Base-by-base conservation (phyloP, 2,329 filamentous ascomycete genomes). In the Phoma sp. region DNA sequence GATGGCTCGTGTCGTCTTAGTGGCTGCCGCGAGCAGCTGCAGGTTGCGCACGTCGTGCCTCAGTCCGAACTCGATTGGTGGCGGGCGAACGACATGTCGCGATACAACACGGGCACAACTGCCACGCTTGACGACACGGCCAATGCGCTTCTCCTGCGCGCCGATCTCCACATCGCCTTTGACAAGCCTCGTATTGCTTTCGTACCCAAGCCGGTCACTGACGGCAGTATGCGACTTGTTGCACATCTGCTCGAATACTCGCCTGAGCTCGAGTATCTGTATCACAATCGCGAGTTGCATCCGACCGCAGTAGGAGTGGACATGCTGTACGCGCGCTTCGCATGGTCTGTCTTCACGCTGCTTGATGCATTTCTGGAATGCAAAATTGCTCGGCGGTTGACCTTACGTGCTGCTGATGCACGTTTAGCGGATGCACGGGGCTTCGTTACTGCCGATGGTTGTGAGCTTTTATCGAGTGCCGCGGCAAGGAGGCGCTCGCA, bases 161-260 rank as follows among this genome's bases (percentile, higher is more conserved):
- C 50, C 26, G 54, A 62, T 37, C 48, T 62, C 6, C 59, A 64
- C 51, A 56, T 53, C 21, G 53, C 47, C 30, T 64, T 64, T 40
- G 60, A 64, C 52, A 53, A 47, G 39, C 32, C 29, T 26, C 47
- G 51, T 15, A 42, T 62, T 42, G 55, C 46, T 40, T 62, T 62
- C n/a, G 48, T 57, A 11, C 60, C 59, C 14, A 64, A 62, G 45
- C 47, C 45, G 5, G 38, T 38, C 32, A 25, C 12, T n/a, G 38
- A 52, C 28, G 32, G 33, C 43, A 39, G 26, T 25, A 48, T 56
- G 42, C 42, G 42, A 15, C 40, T 56, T 9, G 47, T 39, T 25
- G 29, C 38, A 20, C 53, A 52, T 20, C 12, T 56, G 32, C 28
- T 36, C 20, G 34, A 34, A 15, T 32, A 15, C 21, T 47, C 42